A percentile compares a stretch with the other conserved stretches of the same genome.
Evolutionary conservation across 345 rosid genomes (phyloP).

Genomic region (Murraya koenigii): DNA sequence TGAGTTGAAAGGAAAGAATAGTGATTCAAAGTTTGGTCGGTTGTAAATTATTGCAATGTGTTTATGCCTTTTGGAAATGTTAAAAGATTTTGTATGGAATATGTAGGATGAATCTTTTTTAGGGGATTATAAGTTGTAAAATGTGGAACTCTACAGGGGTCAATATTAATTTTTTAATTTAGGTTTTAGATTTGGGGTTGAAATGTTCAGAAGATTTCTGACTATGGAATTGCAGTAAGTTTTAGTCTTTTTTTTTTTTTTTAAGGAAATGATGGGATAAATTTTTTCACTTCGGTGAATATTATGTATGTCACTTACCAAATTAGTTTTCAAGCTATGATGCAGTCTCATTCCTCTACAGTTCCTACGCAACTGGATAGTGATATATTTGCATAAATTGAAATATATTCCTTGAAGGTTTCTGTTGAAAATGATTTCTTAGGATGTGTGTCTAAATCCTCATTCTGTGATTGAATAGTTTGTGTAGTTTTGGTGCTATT

Average conservation of each 20-base stretch:
- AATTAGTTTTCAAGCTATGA: neutral
- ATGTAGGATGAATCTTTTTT: neutral
- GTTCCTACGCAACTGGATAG: neutral
- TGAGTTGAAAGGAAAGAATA: neutral
- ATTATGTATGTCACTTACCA: neutral
- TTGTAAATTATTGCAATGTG: neutral
- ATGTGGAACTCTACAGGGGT: neutral
- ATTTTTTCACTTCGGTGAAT: neutral
- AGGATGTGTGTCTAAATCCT: neutral
- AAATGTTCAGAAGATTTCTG: neutral
- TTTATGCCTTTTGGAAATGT: neutral
- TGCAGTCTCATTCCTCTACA: neutral
- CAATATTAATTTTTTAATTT: neutral
- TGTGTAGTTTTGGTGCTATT: neutral
- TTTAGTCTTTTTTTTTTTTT: neutral
- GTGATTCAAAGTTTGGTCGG: neutral
- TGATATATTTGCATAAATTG: neutral
- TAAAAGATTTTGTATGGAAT: neutral
- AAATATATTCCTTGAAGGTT: neutral
- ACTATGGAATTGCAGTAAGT: neutral
- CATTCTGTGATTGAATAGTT: neutral
- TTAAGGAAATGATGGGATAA: neutral
- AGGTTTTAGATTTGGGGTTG: neutral
- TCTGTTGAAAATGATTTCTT: neutral
- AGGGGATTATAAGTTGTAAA: neutral